Evolutionary conservation across 2,329 filamentous ascomycete genomes (phyloP).

Genomic region (Scopulariopsis brevicaulis): DNA sequence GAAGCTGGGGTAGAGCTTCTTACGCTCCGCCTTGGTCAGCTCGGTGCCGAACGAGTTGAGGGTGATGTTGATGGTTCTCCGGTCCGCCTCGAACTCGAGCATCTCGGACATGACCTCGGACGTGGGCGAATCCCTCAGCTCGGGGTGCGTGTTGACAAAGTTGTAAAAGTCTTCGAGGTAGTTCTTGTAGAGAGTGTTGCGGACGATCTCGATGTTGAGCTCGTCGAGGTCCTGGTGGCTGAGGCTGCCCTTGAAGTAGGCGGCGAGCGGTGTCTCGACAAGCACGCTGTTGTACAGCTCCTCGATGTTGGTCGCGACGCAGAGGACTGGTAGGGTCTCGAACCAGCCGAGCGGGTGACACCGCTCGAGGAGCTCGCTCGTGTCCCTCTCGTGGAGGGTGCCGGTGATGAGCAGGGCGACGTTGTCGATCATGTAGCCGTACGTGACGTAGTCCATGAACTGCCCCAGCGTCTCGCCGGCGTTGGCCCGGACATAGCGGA

Average conservation of each 20-base stretch:
- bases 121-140: conserved; percentile 80
- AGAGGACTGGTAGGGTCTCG: conserved; percentile 96
- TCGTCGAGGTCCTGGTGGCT: conserved; percentile 96
- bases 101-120: conserved; percentile 93
- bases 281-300: conserved; percentile 97
- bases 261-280: conserved; percentile 89
- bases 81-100: conserved; percentile 91
- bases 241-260: conserved; percentile 94
- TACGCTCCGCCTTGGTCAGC: conserved; percentile 82
- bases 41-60: conserved; percentile 98
- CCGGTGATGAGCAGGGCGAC: conserved; percentile 96
- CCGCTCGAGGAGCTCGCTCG: conserved; percentile 83
- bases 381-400: conserved; percentile 94
- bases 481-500: conserved; percentile 91
- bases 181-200: conserved; percentile 98
- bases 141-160: conserved; percentile 83
- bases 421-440: conserved; percentile 99
- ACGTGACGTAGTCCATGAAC: conserved; percentile 97
- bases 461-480: conserved; percentile 81
- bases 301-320: conserved; percentile 96
- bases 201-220: conserved; percentile 97
- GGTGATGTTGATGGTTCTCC: conserved; percentile 96
- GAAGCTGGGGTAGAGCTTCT: conserved; percentile 91
- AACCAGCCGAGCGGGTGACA: conserved; percentile 98
- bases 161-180: conserved; percentile 96